These are phyloP conservation scores for Hibiscus mutabilis DNA, from an alignment of 345 rosid genomes.

Conservation along the genomic window DNA sequence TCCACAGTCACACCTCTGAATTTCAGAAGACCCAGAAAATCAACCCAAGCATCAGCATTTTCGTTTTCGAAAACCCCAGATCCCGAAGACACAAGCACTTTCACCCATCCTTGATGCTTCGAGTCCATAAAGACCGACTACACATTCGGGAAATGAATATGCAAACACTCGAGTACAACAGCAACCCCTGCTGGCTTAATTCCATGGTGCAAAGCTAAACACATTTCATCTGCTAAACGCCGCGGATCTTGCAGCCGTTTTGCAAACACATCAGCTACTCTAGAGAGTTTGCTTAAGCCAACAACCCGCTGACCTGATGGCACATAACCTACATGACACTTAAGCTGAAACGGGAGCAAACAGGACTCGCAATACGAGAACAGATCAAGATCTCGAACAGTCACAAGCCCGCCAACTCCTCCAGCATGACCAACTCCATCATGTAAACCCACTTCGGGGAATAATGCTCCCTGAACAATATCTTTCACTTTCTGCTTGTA, in stretches of 20 bases:
- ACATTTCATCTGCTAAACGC: conserved; percentile 66
- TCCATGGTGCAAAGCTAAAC: conserved; percentile 67
- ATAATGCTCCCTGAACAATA: conserved; percentile 78
- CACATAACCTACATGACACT: conserved; percentile 82
- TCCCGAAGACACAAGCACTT: conserved; percentile 51
- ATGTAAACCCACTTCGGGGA: conserved; percentile 84
- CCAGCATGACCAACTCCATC: conserved; percentile 70
- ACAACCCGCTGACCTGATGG: conserved; percentile 73
- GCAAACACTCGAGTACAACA: conserved; percentile 71
- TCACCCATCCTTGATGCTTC: conserved; percentile 48
- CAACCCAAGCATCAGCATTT: conserved; percentile 55
- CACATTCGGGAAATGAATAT: conserved; percentile 63
- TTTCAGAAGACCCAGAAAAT: conserved; percentile 58
- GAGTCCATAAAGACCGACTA: conserved; percentile 40
- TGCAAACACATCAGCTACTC: conserved; percentile 79
- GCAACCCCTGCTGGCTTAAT: conserved; percentile 85
- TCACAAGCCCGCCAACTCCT: conserved; percentile 83
- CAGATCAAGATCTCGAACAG: conserved; percentile 76
- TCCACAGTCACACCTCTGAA: conserved; percentile 44
- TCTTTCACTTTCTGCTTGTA: conserved; percentile 66
- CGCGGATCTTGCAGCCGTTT: conserved; percentile 85
- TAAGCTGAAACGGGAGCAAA: conserved; percentile 83
- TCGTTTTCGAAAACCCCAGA: conserved; percentile 71
- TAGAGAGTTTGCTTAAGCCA: conserved; percentile 88
- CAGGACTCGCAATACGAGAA: conserved; percentile 91